phyloP scores from a whole-genome alignment of 2,329 filamentous ascomycete genomes.

The Madurella fahalii region DNA sequence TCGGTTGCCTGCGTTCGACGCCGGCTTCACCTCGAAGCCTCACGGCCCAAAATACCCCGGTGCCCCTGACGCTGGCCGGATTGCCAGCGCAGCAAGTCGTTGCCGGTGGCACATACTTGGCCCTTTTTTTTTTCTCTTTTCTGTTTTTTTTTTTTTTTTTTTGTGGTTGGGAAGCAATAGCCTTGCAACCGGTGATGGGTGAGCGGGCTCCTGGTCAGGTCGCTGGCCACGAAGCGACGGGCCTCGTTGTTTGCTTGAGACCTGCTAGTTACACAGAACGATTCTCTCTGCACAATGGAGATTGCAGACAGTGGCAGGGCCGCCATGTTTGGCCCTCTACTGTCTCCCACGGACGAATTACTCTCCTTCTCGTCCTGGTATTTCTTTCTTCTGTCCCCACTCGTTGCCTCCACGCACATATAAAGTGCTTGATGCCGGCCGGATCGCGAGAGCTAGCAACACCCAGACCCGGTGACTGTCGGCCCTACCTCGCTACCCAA shows the following conservation, averaged over 20 bases:
- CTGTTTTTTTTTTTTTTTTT: no score
- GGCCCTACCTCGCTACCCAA: background rate
- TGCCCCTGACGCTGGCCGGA: background rate
- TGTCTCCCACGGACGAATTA: background rate
- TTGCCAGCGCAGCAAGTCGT: background rate
- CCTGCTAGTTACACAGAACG: conserved; percentile 8
- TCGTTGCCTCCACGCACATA: conserved; percentile 7
- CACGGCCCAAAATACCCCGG: background rate
- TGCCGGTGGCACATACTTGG: background rate
- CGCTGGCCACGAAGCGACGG: background rate
- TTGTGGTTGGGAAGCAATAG: no score
- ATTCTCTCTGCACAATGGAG: background rate
- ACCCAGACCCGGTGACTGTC: background rate
- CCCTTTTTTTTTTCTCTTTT: background rate
- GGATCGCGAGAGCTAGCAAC: background rate
- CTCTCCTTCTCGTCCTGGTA: background rate
- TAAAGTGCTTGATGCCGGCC: conserved; percentile 13
- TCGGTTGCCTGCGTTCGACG: conserved; percentile 20
- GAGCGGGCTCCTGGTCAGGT: background rate
- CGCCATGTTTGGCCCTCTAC: background rate
- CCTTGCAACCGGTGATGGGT: background rate
- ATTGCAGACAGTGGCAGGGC: conserved; percentile 9
- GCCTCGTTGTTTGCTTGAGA: conserved; percentile 5
- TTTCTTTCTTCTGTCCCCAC: conserved; percentile 1
- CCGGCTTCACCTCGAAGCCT: background rate